Conservation (phyloP, 1,139 yeast genomes). For the Lodderomyces oxycetoniae region DNA sequence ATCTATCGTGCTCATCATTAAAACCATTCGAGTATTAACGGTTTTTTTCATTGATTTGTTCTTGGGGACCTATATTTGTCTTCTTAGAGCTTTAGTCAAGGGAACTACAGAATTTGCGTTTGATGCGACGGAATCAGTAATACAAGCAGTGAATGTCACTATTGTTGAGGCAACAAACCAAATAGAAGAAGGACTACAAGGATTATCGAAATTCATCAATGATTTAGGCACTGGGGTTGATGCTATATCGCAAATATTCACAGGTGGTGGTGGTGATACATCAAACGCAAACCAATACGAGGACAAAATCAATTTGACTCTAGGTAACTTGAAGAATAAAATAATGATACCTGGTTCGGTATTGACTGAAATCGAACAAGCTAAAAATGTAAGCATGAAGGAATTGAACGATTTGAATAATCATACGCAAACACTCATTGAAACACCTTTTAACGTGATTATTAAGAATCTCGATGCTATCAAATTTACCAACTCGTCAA, state of each 20-base stretch:
- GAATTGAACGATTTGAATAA: constrained; percentile 48
- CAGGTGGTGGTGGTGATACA: constrained; percentile 27
- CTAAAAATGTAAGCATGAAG: constrained; percentile 47
- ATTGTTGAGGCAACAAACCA: constrained; percentile 51
- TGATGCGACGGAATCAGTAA: constrained; percentile 62
- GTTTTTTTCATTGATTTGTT: constrained; percentile 66
- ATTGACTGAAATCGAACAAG: constrained; percentile 43
- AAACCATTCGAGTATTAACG: constrained; percentile 53
- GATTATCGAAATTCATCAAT: constrained; percentile 50
- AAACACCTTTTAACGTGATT: constrained; percentile 20
- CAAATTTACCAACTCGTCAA: constrained; percentile 3
- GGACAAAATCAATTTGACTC: constrained; percentile 53
- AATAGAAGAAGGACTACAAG: constrained; percentile 58
- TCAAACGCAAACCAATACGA: constrained; percentile 21
- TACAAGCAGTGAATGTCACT: constrained; percentile 58
- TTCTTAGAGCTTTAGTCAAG: constrained; percentile 66
- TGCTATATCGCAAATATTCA: constrained; percentile 52
- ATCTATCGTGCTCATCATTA: constrained; percentile 9
- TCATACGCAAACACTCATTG: constrained; percentile 22
- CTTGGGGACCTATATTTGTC: constrained; percentile 82
- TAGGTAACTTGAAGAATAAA: constrained; percentile 45
- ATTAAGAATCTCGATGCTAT: constrained; percentile 15
- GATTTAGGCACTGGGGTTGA: constrained; percentile 32
- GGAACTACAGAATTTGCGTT: constrained; percentile 71
- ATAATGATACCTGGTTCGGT: constrained; percentile 62